A percentile compares a stretch with the other conserved stretches of the same genome.
phyloP scores from a whole-genome alignment of 2,329 filamentous ascomycete genomes.

The Tolypocladium amazonense region DNA sequence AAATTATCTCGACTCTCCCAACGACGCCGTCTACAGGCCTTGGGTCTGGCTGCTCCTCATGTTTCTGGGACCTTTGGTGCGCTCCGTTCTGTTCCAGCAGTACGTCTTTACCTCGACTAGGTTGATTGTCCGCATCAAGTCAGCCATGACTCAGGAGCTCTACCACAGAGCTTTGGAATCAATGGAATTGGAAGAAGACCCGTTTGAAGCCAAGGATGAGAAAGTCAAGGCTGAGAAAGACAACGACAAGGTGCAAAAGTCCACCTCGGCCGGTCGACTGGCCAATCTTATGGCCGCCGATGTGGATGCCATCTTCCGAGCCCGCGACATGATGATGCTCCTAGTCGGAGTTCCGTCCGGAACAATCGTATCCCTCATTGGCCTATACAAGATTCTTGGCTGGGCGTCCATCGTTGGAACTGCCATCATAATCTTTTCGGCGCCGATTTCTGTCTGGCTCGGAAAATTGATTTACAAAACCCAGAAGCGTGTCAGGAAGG shows the following conservation, averaged over 20 bases:
- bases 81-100: slow-evolving; percentile 42
- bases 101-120: slow-evolving; percentile 48
- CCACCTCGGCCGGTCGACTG: slow-evolving; percentile 37
- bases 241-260: slow-evolving; percentile 17
- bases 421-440: slow-evolving; percentile 32
- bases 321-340: slow-evolving; percentile 40
- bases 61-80: slow-evolving; percentile 36
- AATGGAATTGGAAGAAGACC: slow-evolving; percentile 47
- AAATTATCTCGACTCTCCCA: slow-evolving; percentile 36
- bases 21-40: slow-evolving; percentile 32
- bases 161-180: slow-evolving; percentile 44
- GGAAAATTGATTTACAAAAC: slow-evolving; percentile 37
- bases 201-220: slow-evolving; percentile 23
- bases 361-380: slow-evolving; percentile 35
- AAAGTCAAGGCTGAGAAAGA: slow-evolving; percentile 13
- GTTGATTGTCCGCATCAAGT: slow-evolving; percentile 44
- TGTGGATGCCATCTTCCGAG: slow-evolving; percentile 41
- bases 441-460: slow-evolving; percentile 39
- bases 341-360: slow-evolving; percentile 34
- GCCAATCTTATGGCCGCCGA: slow-evolving; percentile 50
- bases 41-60: slow-evolving; percentile 44
- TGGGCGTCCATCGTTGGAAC: slow-evolving; percentile 45
- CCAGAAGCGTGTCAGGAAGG: slow-evolving; percentile 40
- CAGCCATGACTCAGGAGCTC: slow-evolving; percentile 46
- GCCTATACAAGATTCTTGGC: slow-evolving; percentile 43